A percentile compares a stretch with the other conserved stretches of the same genome.
These are phyloP conservation scores for Begonia peltatifolia DNA, from an alignment of 306 rosid genomes.

Conservation along the genomic window DNA sequence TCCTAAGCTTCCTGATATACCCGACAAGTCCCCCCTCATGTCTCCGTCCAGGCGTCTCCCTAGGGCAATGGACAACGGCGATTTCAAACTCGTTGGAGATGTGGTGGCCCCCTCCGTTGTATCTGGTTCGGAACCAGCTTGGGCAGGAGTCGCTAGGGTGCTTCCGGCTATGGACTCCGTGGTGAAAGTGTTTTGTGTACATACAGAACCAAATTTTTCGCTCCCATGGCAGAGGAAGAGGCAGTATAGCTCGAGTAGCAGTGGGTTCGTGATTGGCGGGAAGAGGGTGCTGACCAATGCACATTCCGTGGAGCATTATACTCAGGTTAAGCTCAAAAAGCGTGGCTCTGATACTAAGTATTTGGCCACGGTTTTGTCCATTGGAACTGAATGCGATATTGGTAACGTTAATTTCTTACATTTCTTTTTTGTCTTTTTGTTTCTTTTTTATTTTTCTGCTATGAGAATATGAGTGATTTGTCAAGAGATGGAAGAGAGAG, in stretches of 20 bases:
- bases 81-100: constrained; percentile 17
- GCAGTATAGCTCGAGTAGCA: constrained; percentile 82
- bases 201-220: constrained; percentile 91
- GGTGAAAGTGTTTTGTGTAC: constrained; percentile 86
- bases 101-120: constrained; percentile 8
- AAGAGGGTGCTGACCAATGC: constrained; percentile 88
- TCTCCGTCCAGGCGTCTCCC: constrained; percentile 23
- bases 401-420: constrained; percentile 14
- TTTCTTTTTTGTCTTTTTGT: not conserved
- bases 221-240: constrained; percentile 97
- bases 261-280: constrained; percentile 78
- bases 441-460: not conserved
- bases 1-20: constrained; percentile 25
- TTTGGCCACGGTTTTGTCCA: constrained; percentile 90
- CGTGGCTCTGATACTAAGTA: constrained; percentile 93
- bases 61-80: constrained; percentile 23
- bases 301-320: constrained; percentile 85
- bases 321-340: constrained; percentile 92
- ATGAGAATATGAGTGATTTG: not conserved
- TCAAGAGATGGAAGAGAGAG: not conserved
- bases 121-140: constrained; percentile 16
- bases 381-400: constrained; percentile 92
- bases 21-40: constrained; percentile 16
- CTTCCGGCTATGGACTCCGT: constrained; percentile 84
- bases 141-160: constrained; percentile 33